Evolutionary conservation across 768 basidiomycete genomes (phyloP).

Genomic region (Mycena alexandri): DNA sequence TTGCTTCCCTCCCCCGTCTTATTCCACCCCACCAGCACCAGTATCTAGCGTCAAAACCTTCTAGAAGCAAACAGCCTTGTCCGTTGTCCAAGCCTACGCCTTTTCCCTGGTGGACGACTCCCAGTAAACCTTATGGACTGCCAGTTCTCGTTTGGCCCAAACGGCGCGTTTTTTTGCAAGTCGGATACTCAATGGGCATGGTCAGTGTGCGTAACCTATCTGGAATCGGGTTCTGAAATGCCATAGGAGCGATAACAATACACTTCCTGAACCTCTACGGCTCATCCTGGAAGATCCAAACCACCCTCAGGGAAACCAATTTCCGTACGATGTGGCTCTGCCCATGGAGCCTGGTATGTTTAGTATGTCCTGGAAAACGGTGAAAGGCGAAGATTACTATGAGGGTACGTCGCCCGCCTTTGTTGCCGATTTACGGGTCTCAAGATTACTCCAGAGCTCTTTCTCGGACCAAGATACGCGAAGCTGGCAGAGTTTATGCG

Average conservation of each 20-base stretch:
- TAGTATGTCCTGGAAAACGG: slow-evolving; percentile 32
- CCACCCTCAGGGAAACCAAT: slow-evolving; percentile 33
- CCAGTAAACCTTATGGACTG: no score
- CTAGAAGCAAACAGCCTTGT: no score
- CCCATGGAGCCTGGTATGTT: slow-evolving; percentile 30
- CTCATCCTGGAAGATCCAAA: slow-evolving; percentile 36
- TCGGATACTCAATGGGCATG: slow-evolving; percentile 28
- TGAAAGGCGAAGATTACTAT: slow-evolving; percentile 33
- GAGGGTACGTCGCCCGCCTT: slow-evolving; percentile 24
- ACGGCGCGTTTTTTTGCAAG: slow-evolving; percentile 32
- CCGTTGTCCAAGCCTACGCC: no score
- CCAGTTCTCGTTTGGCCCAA: slow-evolving; percentile 38
- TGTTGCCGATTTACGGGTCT: background rate
- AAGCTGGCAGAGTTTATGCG: slow-evolving; percentile 37
- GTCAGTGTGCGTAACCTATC: slow-evolving; percentile 5
- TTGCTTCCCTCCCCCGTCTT: slow-evolving; percentile 8
- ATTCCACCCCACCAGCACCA: no score
- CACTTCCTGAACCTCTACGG: slow-evolving; percentile 31
- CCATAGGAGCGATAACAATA: slow-evolving; percentile 32
- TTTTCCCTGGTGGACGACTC: no score
- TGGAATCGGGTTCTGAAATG: no score
- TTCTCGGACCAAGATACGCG: slow-evolving; percentile 33
- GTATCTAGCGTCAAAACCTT: no score
- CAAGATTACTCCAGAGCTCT: slow-evolving; percentile 21
- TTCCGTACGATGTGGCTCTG: slow-evolving; percentile 36